Evolutionary conservation across 2,329 filamentous ascomycete genomes (phyloP).

Genomic region (Rhexocercosporidium sp.): DNA sequence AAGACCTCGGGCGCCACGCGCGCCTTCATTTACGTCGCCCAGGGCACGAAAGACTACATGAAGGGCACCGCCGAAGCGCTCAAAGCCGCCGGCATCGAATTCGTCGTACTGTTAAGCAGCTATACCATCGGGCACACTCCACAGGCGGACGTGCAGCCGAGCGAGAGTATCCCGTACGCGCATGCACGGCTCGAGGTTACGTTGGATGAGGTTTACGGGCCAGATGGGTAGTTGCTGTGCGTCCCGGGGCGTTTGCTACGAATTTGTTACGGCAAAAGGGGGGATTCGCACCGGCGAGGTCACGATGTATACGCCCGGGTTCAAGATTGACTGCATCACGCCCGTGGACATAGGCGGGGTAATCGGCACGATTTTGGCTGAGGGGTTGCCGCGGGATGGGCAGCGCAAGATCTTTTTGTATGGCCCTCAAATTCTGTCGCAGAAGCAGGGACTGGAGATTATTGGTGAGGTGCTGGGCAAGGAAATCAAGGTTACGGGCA

Average conservation of each 20-base stretch:
- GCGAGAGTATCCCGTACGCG: constrained; percentile 45
- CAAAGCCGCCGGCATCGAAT: constrained; percentile 50
- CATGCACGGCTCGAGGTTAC: constrained; percentile 53
- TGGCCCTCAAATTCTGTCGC: constrained; percentile 2
- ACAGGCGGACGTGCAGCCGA: constrained; percentile 33
- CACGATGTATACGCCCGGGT: not conserved
- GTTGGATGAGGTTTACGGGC: constrained; percentile 48
- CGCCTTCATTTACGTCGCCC: constrained; percentile 54
- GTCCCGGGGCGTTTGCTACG: constrained; percentile 51
- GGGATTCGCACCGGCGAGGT: not conserved
- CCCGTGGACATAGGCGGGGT: not conserved
- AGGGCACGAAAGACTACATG: constrained; percentile 47
- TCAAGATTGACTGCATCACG: not conserved
- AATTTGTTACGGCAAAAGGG: constrained; percentile 43
- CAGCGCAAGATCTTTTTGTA: not conserved
- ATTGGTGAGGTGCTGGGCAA: not conserved
- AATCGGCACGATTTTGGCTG: not conserved
- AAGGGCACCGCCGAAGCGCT: constrained; percentile 48
- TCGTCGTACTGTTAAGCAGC: constrained; percentile 53
- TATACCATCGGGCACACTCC: constrained; percentile 42
- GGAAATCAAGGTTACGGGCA: not conserved
- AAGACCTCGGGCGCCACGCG: constrained; percentile 47
- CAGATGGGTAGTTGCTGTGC: constrained; percentile 46
- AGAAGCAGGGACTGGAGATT: not conserved
- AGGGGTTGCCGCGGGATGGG: not conserved